Evolutionary conservation across 805 yeast genomes (phyloP), one percentile per base, ranked within the genome.

Genomic region (Zygosaccharomyces kombuchaensis): DNA sequence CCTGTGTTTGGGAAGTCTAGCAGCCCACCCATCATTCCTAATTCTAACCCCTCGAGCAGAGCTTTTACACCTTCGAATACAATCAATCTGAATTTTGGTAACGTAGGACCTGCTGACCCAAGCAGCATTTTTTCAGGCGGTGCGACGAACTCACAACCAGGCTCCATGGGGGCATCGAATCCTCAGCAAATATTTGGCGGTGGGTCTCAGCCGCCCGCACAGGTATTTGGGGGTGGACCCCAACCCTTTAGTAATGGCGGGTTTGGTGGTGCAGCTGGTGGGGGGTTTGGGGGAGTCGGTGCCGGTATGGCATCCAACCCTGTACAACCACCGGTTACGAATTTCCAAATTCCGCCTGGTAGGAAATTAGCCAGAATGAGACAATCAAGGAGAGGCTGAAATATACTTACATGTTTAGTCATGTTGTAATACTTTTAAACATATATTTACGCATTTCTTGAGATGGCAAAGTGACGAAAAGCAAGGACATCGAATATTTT

Each of bases 331-430:
- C 43, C 46, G n/a, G 42, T 32, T 16, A 13, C 47, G 7, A 46
- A 40, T 14, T 45, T 49, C 36, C 52, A 49, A 16, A 14, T 54
- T 23, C 51, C 54, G 6, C 54, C 54, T 9, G 54, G 54, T 16
- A 59, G 67, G 40, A 52, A 51, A 32, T 34, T 62, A 16, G 66
- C 67, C 14, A 55, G 67, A 42, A 62, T 62, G 65, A 57, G 66
- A 47, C 54, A 50, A 14, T 46, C 62, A 21, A 57, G 65, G 48
- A 55, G 67, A 26, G 45, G 40, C 9, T 36, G 31, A 25, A 16
- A 13, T 23, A 3, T 23, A 16, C 16, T 31, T 17, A 21, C 27
- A 27, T 32, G 19, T 19, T 12, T 32, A 21, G 19, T 7, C 31
- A 14, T 17, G 19, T 23, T 37, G n/a, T 27, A 23, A 26, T 13